Evolutionary conservation across 1,284 basidiomycete species (phyloP), one percentile per base, ranked within the genome.

Genomic region (Agroathelia rolfsii): DNA sequence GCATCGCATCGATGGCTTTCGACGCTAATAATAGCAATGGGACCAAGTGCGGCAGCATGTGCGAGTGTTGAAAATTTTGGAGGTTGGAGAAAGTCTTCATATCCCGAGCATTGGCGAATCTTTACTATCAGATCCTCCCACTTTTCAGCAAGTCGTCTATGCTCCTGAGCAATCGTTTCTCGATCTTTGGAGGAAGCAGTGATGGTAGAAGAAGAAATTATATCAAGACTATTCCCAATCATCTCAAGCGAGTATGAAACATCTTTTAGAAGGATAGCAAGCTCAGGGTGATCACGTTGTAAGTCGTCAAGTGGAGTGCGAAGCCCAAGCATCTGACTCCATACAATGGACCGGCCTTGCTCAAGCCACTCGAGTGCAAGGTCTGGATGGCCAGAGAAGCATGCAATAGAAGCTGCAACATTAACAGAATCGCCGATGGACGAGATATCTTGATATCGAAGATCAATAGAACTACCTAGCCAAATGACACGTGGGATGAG

Each of bases 341-440:
- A 58, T 2, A 59, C 39, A 5, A 57, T 24, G 2, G 48, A 39
- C 13, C 55, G 38, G 3, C 56, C 55, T 30, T 48, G 45, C 35
- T 59, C 57, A 1, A 59, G 38, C 13, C 55, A 31, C 24, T 55
- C 55, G 6, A 72, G 42, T 3, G 56, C 55, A n/a, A n/a, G n/a
- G n/a, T n/a, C n/a, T n/a, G n/a, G n/a, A n/a, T n/a, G n/a, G n/a
- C n/a, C n/a, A n/a, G n/a, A n/a, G n/a, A n/a, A n/a, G n/a, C n/a
- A n/a, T n/a, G n/a, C n/a, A n/a, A n/a, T n/a, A n/a, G n/a, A n/a
- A n/a, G n/a, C n/a, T n/a, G n/a, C n/a, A n/a, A n/a, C n/a, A n/a
- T n/a, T n/a, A n/a, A n/a, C n/a, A n/a, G n/a, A n/a, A n/a, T n/a
- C n/a, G n/a, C n/a, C n/a, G n/a, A n/a, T n/a, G n/a, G n/a, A n/a